Evolutionary conservation across 345 rosid species (phyloP), one percentile per base, ranked within the genome.

Genomic region (Eucalyptus caleyi): DNA sequence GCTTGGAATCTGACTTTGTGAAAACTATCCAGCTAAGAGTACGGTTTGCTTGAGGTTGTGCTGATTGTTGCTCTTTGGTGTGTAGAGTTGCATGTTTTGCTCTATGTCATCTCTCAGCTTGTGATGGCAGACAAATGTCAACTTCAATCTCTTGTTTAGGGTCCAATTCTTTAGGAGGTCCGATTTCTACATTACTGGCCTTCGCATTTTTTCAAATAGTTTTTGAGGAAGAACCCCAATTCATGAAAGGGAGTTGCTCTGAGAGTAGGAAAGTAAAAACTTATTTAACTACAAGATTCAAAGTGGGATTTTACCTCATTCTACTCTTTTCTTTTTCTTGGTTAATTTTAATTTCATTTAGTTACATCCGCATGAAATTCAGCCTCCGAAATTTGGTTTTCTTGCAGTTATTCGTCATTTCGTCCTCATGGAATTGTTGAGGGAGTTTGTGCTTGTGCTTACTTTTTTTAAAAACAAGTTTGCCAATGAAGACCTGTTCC

Each of bases 191-290:
- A 15, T 50, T 15, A 5, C 0, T 50, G 16, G 51, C 51, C 51
- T 5, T 50, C 51, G 51, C 51, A 50, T 50, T 50, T 14, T 0
- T 50, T 50, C 51, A 50, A 50, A 15, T 5, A 50, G 16, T 50
- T 50, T 5, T 50, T 50, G 51, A 15, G 51, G 51, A 50, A 50
- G 51, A 15, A 50, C 51, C 51, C 51, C 51, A 50, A 50, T 50
- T 1, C 5, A 2, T 56, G 62, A 56, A 56, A 56, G 62, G 62
- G 0, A 23, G 62, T 23, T 56, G 30, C 30, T 23, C 0, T 10
- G 5, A 56, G 2, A 56, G 12, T 24, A 56, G 5, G 13, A 56
- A 24, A 10, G 30, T 23, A 11, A 56, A 10, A 0, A 56, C 11
- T 23, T 21, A 21, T 50, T 50, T 50, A 5, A 14, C 16, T 5